Base-by-base conservation (phyloP, 306 rosid species). In the Vachellia pachyceras region DNA sequence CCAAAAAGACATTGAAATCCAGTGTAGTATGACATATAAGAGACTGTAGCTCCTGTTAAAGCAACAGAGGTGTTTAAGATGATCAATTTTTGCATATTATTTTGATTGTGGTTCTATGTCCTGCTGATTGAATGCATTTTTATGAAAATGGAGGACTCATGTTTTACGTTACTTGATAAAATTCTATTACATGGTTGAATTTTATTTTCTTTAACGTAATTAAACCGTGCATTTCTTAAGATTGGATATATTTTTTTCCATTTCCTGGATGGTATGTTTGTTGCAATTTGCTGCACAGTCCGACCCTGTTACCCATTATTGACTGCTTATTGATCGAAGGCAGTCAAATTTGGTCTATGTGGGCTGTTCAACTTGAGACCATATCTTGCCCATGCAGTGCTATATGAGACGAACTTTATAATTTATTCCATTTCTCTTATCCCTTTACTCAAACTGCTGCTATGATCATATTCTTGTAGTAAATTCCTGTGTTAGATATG, bases 221-320 rank as follows among this genome's bases (percentile, higher is more conserved):
- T 46, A 9, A 40, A 3, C 44, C 6, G 0, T 20, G 39, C 23
- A 22, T 42, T 47, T 29, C 33, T 29, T 50, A 23, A 33, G 72
- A 23, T 74, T 52, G 7, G 37, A 7, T 20, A 47, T 72, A 10
- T 36, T 71, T 12, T 12, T 7, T 41, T 63, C 2, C 3, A 9
- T 67, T 61, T 77, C 44, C 45, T 77, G 25, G 33, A 70, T 63
- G 44, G 22, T 65, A 54, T 70, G 61, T 50, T 64, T 65, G 72
- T 35, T 50, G 3, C 36, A 58, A 15, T 64, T 44, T 10, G n/a
- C 42, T 83, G 4, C 44, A 1, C 68, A 4, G 5, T 61, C 72
- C 1, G 64, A 36, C 11, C 6, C 55, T 71, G 42, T 14, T 20
- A 42, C 68, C 9, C 66, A 44, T 61, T 47, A 36, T 60, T 46